Base-by-base conservation (phyloP, 2,329 filamentous ascomycete species). In the Phialophora verrucosa region DNA sequence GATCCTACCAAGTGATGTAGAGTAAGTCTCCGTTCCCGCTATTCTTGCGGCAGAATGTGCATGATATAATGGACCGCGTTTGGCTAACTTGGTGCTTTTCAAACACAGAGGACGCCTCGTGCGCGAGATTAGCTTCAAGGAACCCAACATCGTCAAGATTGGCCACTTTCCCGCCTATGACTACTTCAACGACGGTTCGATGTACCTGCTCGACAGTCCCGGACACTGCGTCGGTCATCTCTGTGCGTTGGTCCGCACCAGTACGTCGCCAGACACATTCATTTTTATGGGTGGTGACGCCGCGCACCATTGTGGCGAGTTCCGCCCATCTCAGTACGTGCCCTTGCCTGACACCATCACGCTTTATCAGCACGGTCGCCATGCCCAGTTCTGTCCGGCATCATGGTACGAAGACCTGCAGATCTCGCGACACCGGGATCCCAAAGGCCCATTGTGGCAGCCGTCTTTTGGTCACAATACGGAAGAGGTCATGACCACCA, bases 221-320 rank as follows among this genome's bases (percentile, higher is more conserved):
- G 85, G 85, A 1, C 68, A 70, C 49, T 78, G 80, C 0, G 74
- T 83, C 12, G 83, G 81, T 1, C 83, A 85, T 70, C 75, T 84
- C 20, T 81, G 80, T 65, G 84, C 77, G 2, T 75, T 87, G 0
- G 83, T 81, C 1, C 76, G 83, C 8, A 82, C 79, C 17, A 65
- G 42, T 14, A 35, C 8, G 14, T 47, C 25, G 12, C 49, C 50
- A 20, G 44, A 79, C 31, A 81, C 79, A 0, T 83, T 83, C 65
- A 67, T 83, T 7, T 74, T 83, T 11, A 73, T 83, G 61, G 80
- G 80, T 0, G 82, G 76, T 3, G 82, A 83, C 65, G 70, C 77
- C n/a, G 81, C 77, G n/a, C 81, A 83, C 68, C 78, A 78, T 51
- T 74, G 74, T 3, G 79, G 79, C 23, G 73, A 75, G 35, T 72